phyloP scores from a whole-genome alignment of 225 moss, liverwort and hornwort genomes.

The Rhytidiadelphus loreus region DNA sequence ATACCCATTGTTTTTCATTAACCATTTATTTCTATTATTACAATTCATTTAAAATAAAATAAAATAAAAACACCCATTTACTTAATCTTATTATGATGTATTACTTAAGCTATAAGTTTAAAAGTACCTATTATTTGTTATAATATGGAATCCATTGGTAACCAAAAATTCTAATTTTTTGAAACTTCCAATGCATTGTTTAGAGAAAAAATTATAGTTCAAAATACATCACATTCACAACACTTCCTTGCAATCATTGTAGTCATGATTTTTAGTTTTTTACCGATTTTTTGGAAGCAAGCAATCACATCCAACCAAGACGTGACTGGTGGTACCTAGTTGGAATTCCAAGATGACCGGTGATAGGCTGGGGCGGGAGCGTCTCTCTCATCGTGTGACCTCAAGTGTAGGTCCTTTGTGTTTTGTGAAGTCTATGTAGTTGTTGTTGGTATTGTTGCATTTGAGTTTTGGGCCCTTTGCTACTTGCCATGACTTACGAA shows the following conservation, averaged over 20 bases:
- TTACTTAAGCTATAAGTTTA: too few species aligned
- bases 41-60: too few species aligned
- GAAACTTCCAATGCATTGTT: not conserved
- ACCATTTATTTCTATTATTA: too few species aligned
- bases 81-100: too few species aligned
- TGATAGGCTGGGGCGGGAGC: not conserved
- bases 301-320: not conserved
- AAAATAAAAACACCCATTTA: too few species aligned
- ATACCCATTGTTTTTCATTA: too few species aligned
- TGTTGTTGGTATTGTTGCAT: rapidly evolving
- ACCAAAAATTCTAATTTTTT: not conserved
- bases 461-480: too few species aligned
- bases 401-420: too few species aligned
- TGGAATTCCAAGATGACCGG: not conserved
- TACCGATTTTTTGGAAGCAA: rapidly evolving
- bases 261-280: not conserved
- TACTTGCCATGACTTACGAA: not conserved
- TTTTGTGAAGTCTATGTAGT: not conserved
- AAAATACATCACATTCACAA: not conserved
- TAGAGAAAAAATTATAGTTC: not conserved
- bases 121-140: not conserved
- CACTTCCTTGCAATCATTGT: not conserved
- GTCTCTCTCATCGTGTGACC: too few species aligned
- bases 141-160: not conserved
- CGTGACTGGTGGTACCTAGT: not conserved